phyloP scores from a whole-genome alignment of 345 rosid species.

The Pistacia integerrima region DNA sequence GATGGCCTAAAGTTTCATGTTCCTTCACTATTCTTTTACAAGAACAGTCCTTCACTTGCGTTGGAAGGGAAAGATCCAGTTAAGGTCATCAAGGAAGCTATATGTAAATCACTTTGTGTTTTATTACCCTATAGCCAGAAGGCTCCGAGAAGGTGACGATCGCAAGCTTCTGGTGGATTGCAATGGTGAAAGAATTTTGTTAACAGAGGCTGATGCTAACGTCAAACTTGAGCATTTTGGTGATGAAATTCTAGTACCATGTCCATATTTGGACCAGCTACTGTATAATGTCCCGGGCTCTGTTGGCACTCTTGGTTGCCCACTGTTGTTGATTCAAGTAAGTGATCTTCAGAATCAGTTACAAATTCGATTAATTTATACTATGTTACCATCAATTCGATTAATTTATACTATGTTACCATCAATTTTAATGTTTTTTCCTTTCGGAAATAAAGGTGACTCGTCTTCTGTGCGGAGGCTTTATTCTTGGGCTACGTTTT shows the following conservation, averaged over 20 bases:
- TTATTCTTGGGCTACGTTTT: too few relatives aligned
- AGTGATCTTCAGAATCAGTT: too few relatives aligned
- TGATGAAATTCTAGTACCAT: conserved; percentile 6
- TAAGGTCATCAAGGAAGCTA: background rate
- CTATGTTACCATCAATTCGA: too few relatives aligned
- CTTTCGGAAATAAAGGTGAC: too few relatives aligned
- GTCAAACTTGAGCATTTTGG: conserved; percentile 9
- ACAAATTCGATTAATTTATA: too few relatives aligned
- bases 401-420: too few relatives aligned
- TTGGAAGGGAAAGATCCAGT: background rate
- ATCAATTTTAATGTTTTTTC: too few relatives aligned
- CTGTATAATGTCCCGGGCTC: conserved; percentile 11
- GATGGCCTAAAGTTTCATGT: conserved; percentile 1
- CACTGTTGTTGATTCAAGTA: background rate
- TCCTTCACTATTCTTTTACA: conserved; percentile 3
- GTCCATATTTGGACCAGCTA: conserved; percentile 6
- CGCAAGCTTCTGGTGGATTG: conserved; percentile 17
- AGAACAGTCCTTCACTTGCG: background rate
- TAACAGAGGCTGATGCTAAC: conserved; percentile 19
- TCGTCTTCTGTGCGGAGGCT: too few relatives aligned
- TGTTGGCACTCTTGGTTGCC: background rate
- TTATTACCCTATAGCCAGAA: conserved; percentile 6
- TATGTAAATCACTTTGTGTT: conserved; percentile 4
- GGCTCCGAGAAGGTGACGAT: background rate
- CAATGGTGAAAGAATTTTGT: conserved; percentile 12